phyloP scores from a whole-genome alignment of 2,329 filamentous ascomycete genomes.

The Talaromyces pinophilus region DNA sequence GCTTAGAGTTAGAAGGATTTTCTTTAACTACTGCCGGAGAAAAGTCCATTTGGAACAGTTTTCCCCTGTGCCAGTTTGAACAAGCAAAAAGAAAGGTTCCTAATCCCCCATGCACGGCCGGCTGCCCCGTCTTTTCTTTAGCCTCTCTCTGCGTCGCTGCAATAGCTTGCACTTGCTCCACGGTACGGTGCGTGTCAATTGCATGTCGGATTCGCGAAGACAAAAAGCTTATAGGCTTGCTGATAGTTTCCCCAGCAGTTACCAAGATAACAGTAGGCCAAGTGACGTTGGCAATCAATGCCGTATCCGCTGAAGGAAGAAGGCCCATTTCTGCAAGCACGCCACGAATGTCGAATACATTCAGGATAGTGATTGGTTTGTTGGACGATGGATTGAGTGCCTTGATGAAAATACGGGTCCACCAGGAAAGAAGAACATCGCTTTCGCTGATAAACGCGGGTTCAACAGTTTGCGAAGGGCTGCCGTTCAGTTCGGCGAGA shows the following conservation, averaged over 20 bases:
- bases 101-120: constrained; percentile 38
- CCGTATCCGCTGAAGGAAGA: constrained; percentile 30
- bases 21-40: constrained; percentile 28
- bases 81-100: constrained; percentile 38
- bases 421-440: constrained; percentile 51
- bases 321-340: constrained; percentile 31
- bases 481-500: constrained; percentile 13
- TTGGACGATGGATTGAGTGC: constrained; percentile 30
- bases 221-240: constrained; percentile 21
- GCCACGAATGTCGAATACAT: constrained; percentile 43
- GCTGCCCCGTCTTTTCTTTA: constrained; percentile 25
- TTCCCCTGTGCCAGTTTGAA: constrained; percentile 45
- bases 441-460: constrained; percentile 50
- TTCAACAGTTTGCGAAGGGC: constrained; percentile 16
- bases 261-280: constrained; percentile 13
- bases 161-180: constrained; percentile 27
- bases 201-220: constrained; percentile 25
- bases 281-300: constrained; percentile 30
- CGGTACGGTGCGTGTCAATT: constrained; percentile 26
- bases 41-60: constrained; percentile 45
- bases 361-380: constrained; percentile 40
- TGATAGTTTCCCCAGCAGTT: constrained; percentile 16
- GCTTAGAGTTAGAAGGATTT: background rate
- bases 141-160: constrained; percentile 20
- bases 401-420: constrained; percentile 33